A percentile compares a stretch with the other conserved stretches of the same genome.
phyloP scores from a whole-genome alignment of 1,139 yeast species.

The Nakaseomyces delphensis region DNA sequence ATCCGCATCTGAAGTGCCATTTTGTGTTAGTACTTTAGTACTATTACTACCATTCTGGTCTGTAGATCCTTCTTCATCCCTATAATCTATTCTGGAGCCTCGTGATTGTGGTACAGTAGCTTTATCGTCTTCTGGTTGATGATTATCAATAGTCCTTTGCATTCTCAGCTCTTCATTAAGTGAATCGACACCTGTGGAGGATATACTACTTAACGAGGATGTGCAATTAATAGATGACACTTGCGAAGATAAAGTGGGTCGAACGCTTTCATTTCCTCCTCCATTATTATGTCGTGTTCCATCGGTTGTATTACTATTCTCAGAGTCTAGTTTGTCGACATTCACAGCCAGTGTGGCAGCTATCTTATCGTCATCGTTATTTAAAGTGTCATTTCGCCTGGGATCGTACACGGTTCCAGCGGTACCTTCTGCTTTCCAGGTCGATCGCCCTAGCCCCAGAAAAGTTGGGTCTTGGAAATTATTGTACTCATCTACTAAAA shows the following conservation, averaged over 20 bases:
- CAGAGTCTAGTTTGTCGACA: slow-evolving; percentile 1
- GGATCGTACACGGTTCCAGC: slow-evolving; percentile 4
- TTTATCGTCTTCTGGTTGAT: not conserved
- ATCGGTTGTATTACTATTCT: slow-evolving; percentile 1
- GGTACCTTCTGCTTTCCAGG: slow-evolving; percentile 6
- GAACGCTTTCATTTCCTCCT: not conserved
- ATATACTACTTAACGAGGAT: slow-evolving; percentile 2
- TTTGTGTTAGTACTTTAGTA: slow-evolving; percentile 4
- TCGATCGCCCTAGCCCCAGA: slow-evolving; percentile 14
- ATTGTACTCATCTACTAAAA: slow-evolving; percentile 25
- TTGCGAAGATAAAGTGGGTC: not conserved
- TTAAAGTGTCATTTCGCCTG: not conserved
- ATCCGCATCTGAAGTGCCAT: slow-evolving; percentile 6
- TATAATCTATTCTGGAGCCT: not conserved
- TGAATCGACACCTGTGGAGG: slow-evolving; percentile 1
- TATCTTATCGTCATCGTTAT: not conserved
- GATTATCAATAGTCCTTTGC: not conserved
- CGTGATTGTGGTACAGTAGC: not conserved
- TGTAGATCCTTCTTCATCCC: not conserved
- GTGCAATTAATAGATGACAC: slow-evolving; percentile 1
- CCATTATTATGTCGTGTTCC: not conserved
- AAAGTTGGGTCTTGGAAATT: slow-evolving; percentile 26
- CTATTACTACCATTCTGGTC: not conserved
- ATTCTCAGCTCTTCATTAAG: slow-evolving; percentile 5
- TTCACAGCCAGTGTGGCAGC: not conserved